Conservation (phyloP, 495 filamentous ascomycete species). For the Arthonia radiata region DNA sequence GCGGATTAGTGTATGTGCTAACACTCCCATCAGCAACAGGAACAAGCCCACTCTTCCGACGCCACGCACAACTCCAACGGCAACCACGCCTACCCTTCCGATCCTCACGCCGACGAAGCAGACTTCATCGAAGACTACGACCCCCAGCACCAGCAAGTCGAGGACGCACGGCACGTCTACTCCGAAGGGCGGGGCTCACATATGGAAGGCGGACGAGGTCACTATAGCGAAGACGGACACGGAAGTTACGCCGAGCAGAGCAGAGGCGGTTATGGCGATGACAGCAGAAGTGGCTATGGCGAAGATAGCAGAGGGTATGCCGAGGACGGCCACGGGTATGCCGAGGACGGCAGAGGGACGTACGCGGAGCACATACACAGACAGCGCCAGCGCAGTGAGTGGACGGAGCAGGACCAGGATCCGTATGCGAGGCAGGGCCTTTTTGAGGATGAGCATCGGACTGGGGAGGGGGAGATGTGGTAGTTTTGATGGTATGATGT, state of each 20-base stretch:
- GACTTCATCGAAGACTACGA: slow-evolving; percentile 1
- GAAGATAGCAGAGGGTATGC: slow-evolving; percentile 8
- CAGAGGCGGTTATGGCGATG: slow-evolving; percentile 1
- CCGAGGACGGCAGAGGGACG: no score
- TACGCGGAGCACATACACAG: no score
- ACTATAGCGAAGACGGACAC: no score
- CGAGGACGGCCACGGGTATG: no score
- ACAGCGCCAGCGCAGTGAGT: slow-evolving; percentile 12
- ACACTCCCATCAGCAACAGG: not conserved
- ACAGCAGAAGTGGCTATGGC: slow-evolving; percentile 1
- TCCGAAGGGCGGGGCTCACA: no score
- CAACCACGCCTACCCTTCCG: not conserved
- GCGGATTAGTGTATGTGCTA: no score
- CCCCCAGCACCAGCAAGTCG: slow-evolving; percentile 3
- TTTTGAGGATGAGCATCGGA: slow-evolving; percentile 4
- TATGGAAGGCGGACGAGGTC: no score
- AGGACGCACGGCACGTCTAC: no score
- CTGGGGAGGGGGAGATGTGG: slow-evolving; percentile 9
- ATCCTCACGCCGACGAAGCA: slow-evolving; percentile 1
- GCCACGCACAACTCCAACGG: slow-evolving; percentile 2
- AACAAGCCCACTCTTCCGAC: slow-evolving; percentile 4
- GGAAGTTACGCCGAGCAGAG: slow-evolving; percentile 4
- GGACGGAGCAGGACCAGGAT: slow-evolving; percentile 7
- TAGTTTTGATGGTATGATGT: no score
- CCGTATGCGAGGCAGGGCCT: slow-evolving; percentile 5